A percentile compares a stretch with the other conserved stretches of the same genome.
phyloP scores from a whole-genome alignment of 441 rosid species.

The Erysimum cheiri region DNA sequence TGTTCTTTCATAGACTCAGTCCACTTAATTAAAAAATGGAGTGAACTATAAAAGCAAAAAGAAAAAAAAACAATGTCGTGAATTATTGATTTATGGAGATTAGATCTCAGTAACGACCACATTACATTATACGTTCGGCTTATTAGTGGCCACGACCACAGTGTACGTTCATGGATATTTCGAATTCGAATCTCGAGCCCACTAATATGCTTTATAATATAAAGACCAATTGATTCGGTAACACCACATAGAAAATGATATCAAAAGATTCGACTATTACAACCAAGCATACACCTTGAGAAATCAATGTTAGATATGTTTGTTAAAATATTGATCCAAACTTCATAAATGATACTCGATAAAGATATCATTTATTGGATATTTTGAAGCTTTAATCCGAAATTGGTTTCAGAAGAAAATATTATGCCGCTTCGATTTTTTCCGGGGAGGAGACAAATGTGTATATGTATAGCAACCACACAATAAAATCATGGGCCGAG shows the following conservation, averaged over 20 bases:
- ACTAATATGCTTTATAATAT: constrained; percentile 7
- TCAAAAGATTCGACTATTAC: constrained; percentile 10
- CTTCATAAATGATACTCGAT: not conserved
- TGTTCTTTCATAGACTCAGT: constrained; percentile 19
- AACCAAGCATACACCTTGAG: not conserved
- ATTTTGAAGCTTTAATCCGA: not conserved
- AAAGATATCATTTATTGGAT: not conserved
- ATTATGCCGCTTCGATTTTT: not conserved
- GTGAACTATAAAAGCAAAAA: not conserved
- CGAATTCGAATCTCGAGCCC: constrained; percentile 23
- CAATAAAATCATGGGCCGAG: not conserved
- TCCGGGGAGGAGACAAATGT: not conserved
- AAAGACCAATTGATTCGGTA: constrained; percentile 26
- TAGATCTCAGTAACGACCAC: not conserved
- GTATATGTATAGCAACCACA: not conserved
- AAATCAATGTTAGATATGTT: constrained; percentile 3
- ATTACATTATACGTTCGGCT: too few relatives aligned
- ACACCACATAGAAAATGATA: not conserved
- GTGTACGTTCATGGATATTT: not conserved
- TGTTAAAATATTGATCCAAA: not conserved
- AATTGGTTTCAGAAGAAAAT: not conserved
- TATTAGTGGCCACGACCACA: too few relatives aligned
- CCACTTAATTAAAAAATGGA: constrained; percentile 10
- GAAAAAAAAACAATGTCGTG: not conserved
- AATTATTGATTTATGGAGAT: constrained; percentile 21